Conservation (phyloP, 2,329 filamentous ascomycete genomes). For the Beauveria sp. region DNA sequence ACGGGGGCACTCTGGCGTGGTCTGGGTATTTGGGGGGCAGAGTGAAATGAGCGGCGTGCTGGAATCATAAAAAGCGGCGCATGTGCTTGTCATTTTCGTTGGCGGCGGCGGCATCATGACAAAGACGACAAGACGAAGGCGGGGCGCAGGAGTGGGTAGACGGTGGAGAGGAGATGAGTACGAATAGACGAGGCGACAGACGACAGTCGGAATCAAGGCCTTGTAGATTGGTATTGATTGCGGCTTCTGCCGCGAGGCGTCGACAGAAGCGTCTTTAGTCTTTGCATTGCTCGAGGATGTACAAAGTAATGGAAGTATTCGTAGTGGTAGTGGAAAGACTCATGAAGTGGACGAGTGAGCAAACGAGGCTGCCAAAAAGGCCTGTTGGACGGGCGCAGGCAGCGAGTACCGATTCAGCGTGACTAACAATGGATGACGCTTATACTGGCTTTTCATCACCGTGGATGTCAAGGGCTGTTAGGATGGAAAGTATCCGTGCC, state of each 20-base stretch:
- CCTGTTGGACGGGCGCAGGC: neutral
- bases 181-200: neutral
- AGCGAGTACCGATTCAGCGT: neutral
- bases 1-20: neutral
- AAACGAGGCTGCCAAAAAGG: neutral
- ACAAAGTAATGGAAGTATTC: no score
- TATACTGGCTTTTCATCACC: neutral
- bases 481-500: neutral
- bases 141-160: neutral
- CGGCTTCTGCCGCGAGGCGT: neutral
- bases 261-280: neutral
- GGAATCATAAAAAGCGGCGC: neutral
- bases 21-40: neutral
- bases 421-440: neutral
- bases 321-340: neutral
- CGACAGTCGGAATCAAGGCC: neutral
- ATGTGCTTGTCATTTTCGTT: neutral
- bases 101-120: neutral
- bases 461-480: neutral
- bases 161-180: no score
- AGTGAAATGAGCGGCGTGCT: neutral
- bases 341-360: neutral
- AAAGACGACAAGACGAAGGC: neutral
- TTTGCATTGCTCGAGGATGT: neutral
- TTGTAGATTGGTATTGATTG: neutral